These are phyloP conservation scores for Ascosphaera aggregata DNA, from an alignment of 2,329 filamentous ascomycete genomes.

Conservation along the genomic window DNA sequence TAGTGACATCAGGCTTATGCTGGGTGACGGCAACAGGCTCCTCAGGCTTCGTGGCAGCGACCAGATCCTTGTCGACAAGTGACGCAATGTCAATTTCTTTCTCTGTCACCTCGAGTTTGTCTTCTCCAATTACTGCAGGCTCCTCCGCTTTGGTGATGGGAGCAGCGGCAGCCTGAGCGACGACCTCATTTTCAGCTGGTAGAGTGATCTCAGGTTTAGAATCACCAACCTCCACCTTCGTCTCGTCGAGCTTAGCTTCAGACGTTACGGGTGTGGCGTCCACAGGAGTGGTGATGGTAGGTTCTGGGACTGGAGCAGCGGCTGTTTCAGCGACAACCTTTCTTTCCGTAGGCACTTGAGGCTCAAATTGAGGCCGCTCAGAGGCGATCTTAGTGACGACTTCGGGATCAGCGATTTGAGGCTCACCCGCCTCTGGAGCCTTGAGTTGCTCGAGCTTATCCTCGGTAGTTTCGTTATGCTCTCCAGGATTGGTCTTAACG, in stretches of 20 bases:
- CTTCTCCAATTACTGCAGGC: too few relatives aligned
- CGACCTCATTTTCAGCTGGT: background rate
- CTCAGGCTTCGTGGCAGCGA: background rate
- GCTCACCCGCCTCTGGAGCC: background rate
- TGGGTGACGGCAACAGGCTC: background rate
- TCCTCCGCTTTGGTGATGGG: background rate
- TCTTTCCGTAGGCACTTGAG: background rate
- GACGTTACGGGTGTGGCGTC: slow-evolving; percentile 1
- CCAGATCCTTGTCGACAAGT: too few relatives aligned
- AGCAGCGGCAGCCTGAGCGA: background rate
- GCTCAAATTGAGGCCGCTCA: background rate
- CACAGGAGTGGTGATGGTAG: background rate
- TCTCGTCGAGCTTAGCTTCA: slow-evolving; percentile 2
- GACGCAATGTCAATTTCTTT: too few relatives aligned
- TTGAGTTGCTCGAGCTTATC: background rate
- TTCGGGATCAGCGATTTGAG: background rate
- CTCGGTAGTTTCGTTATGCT: background rate
- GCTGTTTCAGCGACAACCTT: background rate
- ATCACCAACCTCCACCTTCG: slow-evolving; percentile 3
- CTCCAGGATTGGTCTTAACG: background rate
- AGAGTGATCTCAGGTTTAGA: background rate
- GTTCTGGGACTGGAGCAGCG: background rate
- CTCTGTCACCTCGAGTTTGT: too few relatives aligned
- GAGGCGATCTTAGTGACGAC: background rate
- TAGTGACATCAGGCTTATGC: background rate